Base-by-base conservation (phyloP, 2,329 filamentous ascomycete species). In the Dryadomyces sulphureus region DNA sequence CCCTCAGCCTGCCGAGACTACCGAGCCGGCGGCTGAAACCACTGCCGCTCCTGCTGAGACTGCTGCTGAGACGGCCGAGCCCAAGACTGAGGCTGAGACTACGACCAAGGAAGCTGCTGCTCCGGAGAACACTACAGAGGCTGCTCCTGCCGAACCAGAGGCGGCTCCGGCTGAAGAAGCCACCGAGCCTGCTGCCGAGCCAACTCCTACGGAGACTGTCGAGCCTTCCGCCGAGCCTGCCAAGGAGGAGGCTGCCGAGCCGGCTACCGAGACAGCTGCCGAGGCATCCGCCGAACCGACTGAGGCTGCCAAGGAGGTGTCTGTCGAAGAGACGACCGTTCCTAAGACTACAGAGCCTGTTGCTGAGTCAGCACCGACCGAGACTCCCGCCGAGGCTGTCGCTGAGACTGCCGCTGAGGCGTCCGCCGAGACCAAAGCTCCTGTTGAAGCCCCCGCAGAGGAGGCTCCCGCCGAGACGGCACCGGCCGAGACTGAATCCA, bases 181-280 rank as follows among this genome's bases (percentile, higher is more conserved):
- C 27, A 12, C 17, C 8, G 39, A 49, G 36, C 16, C 27, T 1
- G 17, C 42, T 20, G 38, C 19, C 17, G 41, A 30, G 17, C 6
- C 46, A 5, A 14, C 27, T 17, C 11, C 40, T n/a, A 39, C 38
- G 34, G 34, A 36, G 34, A 36, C 48, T 22, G 12, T 32, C 21
- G 43, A 49, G 14, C 12, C 22, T 42, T 27, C 45, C n/a, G 36
- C 45, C 6, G 38, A 34, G 3, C 24, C 46, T 19, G 25, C 39
- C 12, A 27, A 22, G 14, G 32, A 43, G 12, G 38, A 30, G 35
- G 17, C 25, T 5, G 16, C 41, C 5, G 45, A 38, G 22, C 21
- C 21, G 22, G 36, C 22, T 36, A n/a, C 34, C 34, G 17, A 36
- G n/a, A n/a, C 16, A 20, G 7, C 21, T 25, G 14, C 41, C 1